Conservation (phyloP, 2,329 filamentous ascomycete species). For the Chrysoporthe cubensis region DNA sequence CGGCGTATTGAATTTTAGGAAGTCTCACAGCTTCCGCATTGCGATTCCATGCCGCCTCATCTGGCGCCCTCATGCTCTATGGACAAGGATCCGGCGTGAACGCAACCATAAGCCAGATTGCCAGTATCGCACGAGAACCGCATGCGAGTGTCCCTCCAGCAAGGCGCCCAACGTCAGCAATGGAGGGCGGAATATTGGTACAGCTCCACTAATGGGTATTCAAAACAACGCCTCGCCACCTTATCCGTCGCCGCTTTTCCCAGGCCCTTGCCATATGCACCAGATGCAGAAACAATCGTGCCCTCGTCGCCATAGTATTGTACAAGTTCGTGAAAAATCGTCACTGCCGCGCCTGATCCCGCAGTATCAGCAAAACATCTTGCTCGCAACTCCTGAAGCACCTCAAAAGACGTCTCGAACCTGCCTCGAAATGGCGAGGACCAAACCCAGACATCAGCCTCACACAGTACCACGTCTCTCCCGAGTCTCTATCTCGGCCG, state of each 20-base stretch:
- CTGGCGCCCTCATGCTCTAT: conserved; percentile 3
- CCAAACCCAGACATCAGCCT: neutral
- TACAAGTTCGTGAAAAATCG: conserved; percentile 21
- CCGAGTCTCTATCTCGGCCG: conserved; percentile 37
- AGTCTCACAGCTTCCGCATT: neutral
- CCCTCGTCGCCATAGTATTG: conserved; percentile 21
- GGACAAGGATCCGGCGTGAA: too few relatives aligned
- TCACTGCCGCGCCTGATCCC: neutral
- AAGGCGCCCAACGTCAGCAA: neutral
- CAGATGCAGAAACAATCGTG: conserved; percentile 27
- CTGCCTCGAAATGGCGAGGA: neutral
- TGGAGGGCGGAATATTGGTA: conserved; percentile 5
- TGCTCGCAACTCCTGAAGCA: neutral
- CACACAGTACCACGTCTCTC: conserved; percentile 22
- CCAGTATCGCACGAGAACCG: neutral
- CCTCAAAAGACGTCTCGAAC: neutral
- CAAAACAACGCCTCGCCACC: conserved; percentile 26
- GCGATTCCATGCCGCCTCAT: neutral
- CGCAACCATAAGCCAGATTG: neutral
- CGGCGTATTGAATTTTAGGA: neutral
- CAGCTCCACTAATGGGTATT: conserved; percentile 27
- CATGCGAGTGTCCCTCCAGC: neutral
- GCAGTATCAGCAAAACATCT: neutral
- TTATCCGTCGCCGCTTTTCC: conserved; percentile 16
- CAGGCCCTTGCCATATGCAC: conserved; percentile 25